Evolutionary conservation across 2,329 filamentous ascomycete genomes (phyloP), one percentile per base, ranked within the genome.

Genomic region (Hirsutella thompsonii): DNA sequence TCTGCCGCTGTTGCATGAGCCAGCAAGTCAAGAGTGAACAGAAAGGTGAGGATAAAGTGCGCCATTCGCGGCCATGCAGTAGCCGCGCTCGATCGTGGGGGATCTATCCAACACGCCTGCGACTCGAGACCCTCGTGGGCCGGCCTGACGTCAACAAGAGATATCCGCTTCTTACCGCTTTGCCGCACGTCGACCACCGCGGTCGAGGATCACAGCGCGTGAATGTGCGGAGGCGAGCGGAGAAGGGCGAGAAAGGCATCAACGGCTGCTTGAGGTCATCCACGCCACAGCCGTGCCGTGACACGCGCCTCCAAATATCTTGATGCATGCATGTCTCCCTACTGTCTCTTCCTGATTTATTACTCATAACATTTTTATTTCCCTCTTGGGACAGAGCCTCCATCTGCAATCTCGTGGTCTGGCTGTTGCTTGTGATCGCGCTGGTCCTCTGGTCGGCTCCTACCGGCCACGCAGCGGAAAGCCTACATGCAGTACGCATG

Each of bases 141-240:
- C 38, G 19, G 9, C 21, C 33, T 40, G 38, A 35, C 38, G 38
- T 40, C 38, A 40, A 19, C 3, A 9, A 35, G 28, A 2, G 6
- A 23, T 8, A 34, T 28, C 30, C 38, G 30, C 30, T 33, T 26
- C 20, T 35, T 26, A 26, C 23, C 23, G 23, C 23, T 26, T 18
- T 40, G 21, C 38, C 38, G 32, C 38, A 16, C 11, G n/a, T 40
- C n/a, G 19, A 18, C 18, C 20, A 20, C 30, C 20, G 33, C 8
- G 30, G 16, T 14, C 38, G 20, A 35, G 20, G 21, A 11, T 35
- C 14, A 14, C 18, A 26, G 38, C 21, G 20, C 38, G 38, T 28
- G 32, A 20, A 40, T 16, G n/a, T 20, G 38, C 38, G 38, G 38
- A 40, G 30, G n/a, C 32, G 32, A n/a, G 32, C 32, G 32, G 32